Evolutionary conservation across 768 basidiomycete genomes (phyloP).

Genomic region (Aureoboletus auriporus): DNA sequence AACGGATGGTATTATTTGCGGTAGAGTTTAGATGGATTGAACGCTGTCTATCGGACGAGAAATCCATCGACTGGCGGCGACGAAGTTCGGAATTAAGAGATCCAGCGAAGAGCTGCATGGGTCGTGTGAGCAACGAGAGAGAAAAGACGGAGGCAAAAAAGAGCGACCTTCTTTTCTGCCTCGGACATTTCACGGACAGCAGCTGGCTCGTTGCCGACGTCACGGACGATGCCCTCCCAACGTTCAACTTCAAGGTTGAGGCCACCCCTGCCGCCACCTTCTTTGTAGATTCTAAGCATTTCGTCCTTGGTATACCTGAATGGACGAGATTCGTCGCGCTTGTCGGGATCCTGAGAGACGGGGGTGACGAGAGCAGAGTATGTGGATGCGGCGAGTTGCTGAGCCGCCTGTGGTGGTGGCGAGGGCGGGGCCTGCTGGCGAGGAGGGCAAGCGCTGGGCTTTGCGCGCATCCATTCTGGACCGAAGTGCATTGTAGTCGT

Average conservation of each 20-base stretch:
- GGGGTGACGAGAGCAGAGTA: slow-evolving; percentile 53
- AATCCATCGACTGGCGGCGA: slow-evolving; percentile 77
- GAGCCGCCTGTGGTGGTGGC: slow-evolving; percentile 48
- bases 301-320: slow-evolving; percentile 87
- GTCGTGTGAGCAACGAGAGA: slow-evolving; percentile 26
- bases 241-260: slow-evolving; percentile 84
- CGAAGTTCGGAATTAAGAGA: slow-evolving; percentile 83
- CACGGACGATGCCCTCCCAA: slow-evolving; percentile 86
- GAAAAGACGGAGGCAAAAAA: slow-evolving; percentile 6
- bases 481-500: slow-evolving; percentile 79
- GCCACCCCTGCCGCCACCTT: slow-evolving; percentile 67
- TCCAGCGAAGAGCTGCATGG: slow-evolving; percentile 69
- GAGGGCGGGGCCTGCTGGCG: slow-evolving; percentile 56
- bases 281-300: slow-evolving; percentile 77
- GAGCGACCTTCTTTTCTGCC: slow-evolving; percentile 79
- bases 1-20: slow-evolving; percentile 54
- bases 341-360: slow-evolving; percentile 48
- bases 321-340: slow-evolving; percentile 65
- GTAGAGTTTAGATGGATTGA: slow-evolving; percentile 46
- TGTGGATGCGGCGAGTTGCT: slow-evolving; percentile 66
- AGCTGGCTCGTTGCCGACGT: slow-evolving; percentile 67
- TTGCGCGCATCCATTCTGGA: slow-evolving; percentile 90
- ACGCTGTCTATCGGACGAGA: slow-evolving; percentile 60
- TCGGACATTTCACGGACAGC: slow-evolving; percentile 78
- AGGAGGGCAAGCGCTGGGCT: slow-evolving; percentile 49